Evolutionary conservation across 1,139 yeast genomes (phyloP).

Genomic region (Hemisphaericaspora xylofermentans): DNA sequence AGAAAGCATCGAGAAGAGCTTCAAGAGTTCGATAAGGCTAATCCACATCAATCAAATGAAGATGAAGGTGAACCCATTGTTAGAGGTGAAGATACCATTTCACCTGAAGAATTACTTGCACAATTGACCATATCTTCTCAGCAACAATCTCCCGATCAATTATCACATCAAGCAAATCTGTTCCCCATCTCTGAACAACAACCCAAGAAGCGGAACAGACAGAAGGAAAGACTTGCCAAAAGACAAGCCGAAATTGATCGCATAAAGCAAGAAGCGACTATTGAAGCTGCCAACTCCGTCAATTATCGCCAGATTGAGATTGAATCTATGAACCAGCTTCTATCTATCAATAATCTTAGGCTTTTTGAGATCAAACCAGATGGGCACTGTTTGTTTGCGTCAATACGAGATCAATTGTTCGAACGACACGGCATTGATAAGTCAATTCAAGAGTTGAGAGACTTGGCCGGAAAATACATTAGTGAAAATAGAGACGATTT

Average conservation of each 20-base stretch:
- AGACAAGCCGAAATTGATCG: slow-evolving; percentile 68
- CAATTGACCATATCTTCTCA: slow-evolving; percentile 45
- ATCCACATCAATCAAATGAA: slow-evolving; percentile 6
- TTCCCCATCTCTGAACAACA: slow-evolving; percentile 9
- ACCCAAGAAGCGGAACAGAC: slow-evolving; percentile 66
- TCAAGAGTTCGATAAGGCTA: slow-evolving; percentile 12
- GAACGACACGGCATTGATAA: slow-evolving; percentile 43
- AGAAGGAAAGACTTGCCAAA: slow-evolving; percentile 77
- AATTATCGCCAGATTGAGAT: slow-evolving; percentile 72
- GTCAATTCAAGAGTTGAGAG: slow-evolving; percentile 56
- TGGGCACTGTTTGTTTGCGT: slow-evolving; percentile 91
- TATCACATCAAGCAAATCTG: slow-evolving; percentile 6
- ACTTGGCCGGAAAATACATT: slow-evolving; percentile 66
- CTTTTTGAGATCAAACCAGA: slow-evolving; percentile 79
- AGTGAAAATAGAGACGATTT: slow-evolving; percentile 64
- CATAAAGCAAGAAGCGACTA: slow-evolving; percentile 64
- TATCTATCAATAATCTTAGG: slow-evolving; percentile 45
- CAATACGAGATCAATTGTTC: slow-evolving; percentile 74
- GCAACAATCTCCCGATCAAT: slow-evolving; percentile 6
- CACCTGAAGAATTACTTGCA: slow-evolving; percentile 66
- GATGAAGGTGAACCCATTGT: slow-evolving; percentile 21
- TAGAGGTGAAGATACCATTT: slow-evolving; percentile 37
- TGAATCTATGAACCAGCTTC: slow-evolving; percentile 56
- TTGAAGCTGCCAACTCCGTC: slow-evolving; percentile 65
- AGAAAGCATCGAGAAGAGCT: slow-evolving; percentile 55